Base-by-base conservation (phyloP, 352 stramenopile genomes). In the Phytopythium helicoides region DNA sequence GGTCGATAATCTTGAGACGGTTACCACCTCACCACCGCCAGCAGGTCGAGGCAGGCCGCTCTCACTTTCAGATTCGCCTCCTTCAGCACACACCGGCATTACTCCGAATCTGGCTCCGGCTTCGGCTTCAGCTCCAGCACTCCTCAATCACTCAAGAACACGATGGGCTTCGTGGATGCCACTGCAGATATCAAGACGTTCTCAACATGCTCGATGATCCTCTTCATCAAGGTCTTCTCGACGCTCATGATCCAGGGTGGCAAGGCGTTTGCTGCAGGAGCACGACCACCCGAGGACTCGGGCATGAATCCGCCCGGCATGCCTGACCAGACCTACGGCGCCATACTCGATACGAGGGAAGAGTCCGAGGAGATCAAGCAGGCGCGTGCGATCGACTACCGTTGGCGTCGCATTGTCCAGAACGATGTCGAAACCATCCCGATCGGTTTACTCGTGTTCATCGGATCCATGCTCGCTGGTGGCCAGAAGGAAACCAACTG, bases 351-450 rank as follows among this genome's bases (percentile, higher is more conserved):
- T 22, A 26, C 48, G 1, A 71, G 70, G 38, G 56, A 72, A 64
- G 68, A 33, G 42, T 26, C 42, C 58, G 52, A 56, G 28, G 55
- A 47, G 15, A 47, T 62, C 25, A 14, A 67, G 52, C 71, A 73
- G 50, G 48, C 54, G 8, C 53, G 53, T 7, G 58, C 53, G 38
- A 21, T 54, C 26, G 66, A 78, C 44, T 59, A 66, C 21, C 76
- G 76, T 36, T 87, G 73, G 70, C 58, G 58, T 15, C 64, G 60
- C 53, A 84, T 87, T 50, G 55, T 86, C 9, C 52, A 54, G 38
- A 87, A 86, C 57, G 76, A 87, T 56, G 56, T 86, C 36, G 76
- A 87, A 56, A 68, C 66, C n/a, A 77, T 89, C 79, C 79, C 3
- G 6, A 48, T 48, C 42, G 45, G 58, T 1, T 50, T 86, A 33